Evolutionary conservation across 495 filamentous ascomycete species (phyloP), one percentile per base, ranked within the genome.

Genomic region (Bacidia gigantensis): DNA sequence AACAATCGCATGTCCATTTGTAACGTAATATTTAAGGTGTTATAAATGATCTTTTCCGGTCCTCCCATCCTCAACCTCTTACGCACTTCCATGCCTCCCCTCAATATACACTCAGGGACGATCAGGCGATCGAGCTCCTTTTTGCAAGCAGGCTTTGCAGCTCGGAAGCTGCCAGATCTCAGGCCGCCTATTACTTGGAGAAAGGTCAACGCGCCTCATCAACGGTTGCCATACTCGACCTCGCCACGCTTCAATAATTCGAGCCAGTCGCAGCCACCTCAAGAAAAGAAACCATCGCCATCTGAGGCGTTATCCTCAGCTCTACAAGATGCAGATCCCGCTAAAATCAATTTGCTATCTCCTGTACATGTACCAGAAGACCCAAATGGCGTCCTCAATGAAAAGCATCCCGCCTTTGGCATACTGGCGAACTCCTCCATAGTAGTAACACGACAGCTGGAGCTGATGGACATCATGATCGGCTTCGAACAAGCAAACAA

Each of bases 401-500:
- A 71, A 49, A 69, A 61, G 2, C 82, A 86, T 57, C 82, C 82
- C 2, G 79, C 80, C 7, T 69, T 70, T 10, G 65, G 65, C 2
- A 68, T 84, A 11, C 62, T 84, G 20, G 69, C 73, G 11, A 81
- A 84, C 55, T 82, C 79, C 1, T 73, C 77, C 0, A 65, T 86
- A 17, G 78, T 86, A 0, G 67, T 86, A 2, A 80, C 83, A 53
- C 67, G 82, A 23, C 78, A 84, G 56, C 56, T 86, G 26, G 82
- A 84, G 63, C 68, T 84, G 58, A 82, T 84, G 74, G 84, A 83
- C 64, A 70, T 86, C 7, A 70, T 86, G 66, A 64, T 84, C 39
- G 80, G 82, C 0, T 86, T 83, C 54, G 81, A 86, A 64, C 82
- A 86, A 64, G 81, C 82, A 14, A 84, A 86, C 55, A 76, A 75